These are phyloP conservation scores for Gossypium mustelinum DNA, from an alignment of 345 rosid species.

Conservation along the genomic window DNA sequence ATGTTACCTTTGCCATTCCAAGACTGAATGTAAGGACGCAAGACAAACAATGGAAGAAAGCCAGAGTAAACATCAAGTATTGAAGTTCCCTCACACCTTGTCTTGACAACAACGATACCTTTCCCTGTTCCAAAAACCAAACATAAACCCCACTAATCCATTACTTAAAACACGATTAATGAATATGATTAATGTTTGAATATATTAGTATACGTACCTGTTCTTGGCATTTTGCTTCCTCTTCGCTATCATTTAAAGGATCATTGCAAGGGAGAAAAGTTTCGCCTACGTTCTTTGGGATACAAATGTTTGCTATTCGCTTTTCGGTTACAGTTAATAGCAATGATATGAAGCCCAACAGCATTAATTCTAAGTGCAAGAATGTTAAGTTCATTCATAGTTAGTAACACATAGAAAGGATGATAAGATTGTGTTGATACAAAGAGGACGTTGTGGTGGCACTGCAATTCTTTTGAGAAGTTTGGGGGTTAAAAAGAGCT, in stretches of 20 bases:
- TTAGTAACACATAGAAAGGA: no score
- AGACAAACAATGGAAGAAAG: conserved; percentile 49
- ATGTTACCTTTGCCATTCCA: conserved; percentile 63
- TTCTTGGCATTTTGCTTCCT: conserved; percentile 43
- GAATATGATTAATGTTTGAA: no score
- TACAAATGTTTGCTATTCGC: conserved; percentile 56
- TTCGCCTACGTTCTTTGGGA: conserved; percentile 34
- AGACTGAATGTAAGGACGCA: conserved; percentile 45
- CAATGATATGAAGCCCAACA: conserved; percentile 77
- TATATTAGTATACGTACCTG: conserved; percentile 25
- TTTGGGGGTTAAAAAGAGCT: no score
- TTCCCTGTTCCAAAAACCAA: conserved; percentile 38
- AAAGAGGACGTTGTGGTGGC: no score
- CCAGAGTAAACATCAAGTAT: conserved; percentile 46
- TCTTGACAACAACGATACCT: conserved; percentile 45
- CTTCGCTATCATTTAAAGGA: conserved; percentile 23
- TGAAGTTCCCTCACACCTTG: conserved; percentile 46
- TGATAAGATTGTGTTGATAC: no score
- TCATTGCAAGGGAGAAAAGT: conserved; percentile 49
- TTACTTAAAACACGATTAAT: no score
- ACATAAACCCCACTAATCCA: neutral
- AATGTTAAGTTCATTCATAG: neutral
- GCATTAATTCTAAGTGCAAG: conserved; percentile 50
- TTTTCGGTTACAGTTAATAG: conserved; percentile 51
- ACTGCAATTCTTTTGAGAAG: no score